Conservation (phyloP, 768 basidiomycete species). For the Piloderma croceum region DNA sequence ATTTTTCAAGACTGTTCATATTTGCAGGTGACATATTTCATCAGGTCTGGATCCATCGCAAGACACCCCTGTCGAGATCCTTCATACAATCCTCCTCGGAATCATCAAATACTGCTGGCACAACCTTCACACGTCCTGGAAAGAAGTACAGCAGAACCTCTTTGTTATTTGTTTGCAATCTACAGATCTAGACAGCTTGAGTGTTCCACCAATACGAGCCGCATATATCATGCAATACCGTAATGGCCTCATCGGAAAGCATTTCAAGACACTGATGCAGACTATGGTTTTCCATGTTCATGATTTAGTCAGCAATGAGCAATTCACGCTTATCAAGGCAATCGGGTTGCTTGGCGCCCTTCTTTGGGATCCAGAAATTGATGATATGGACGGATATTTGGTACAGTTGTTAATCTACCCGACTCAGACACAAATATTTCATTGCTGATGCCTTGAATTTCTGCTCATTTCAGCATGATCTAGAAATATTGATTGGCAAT, state of each 20-base stretch:
- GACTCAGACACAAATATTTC: no score
- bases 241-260: conserved; percentile 25
- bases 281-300: conserved; percentile 23
- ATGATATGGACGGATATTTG: conserved; percentile 18
- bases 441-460: not conserved
- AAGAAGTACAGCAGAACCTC: conserved; percentile 19
- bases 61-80: conserved; percentile 28
- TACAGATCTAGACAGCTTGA: conserved; percentile 18
- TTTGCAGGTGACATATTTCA: conserved; percentile 10
- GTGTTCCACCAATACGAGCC: conserved; percentile 18
- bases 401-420: conserved; percentile 11
- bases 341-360: conserved; percentile 16
- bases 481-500: conserved; percentile 9
- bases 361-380: conserved; percentile 27
- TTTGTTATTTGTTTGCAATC: conserved; percentile 25
- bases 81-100: conserved; percentile 31
- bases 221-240: conserved; percentile 29
- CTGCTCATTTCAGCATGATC: conserved; percentile 5
- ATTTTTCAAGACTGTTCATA: not conserved
- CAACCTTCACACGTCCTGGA: conserved; percentile 17
- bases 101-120: conserved; percentile 33
- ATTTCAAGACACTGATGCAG: conserved; percentile 25
- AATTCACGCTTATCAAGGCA: conserved; percentile 19
- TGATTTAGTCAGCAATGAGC: conserved; percentile 17
- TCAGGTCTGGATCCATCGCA: conserved; percentile 23